Evolutionary conservation across 2,329 filamentous ascomycete species (phyloP).

Genomic region (Cordyceps fumosorosea): DNA sequence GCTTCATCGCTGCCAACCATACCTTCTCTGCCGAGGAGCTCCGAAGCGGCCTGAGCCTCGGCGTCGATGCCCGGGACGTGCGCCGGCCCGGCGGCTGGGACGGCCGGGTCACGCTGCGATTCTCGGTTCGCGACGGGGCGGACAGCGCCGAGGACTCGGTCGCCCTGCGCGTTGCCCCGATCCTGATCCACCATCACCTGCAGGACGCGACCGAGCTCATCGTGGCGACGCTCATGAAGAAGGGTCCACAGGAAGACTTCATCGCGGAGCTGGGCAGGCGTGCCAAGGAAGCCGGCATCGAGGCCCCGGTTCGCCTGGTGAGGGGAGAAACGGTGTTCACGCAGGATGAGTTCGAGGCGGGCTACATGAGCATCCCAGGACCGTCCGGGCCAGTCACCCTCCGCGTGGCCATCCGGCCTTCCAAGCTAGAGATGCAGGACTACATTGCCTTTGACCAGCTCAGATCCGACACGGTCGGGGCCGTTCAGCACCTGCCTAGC

Average conservation of each 20-base stretch:
- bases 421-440: not conserved
- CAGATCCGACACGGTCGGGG: not conserved
- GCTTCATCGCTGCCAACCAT: slow-evolving; percentile 17
- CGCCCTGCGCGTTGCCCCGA: not conserved
- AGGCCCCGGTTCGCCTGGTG: not conserved
- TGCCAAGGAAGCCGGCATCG: not conserved
- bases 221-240: not conserved
- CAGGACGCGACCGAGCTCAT: not conserved
- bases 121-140: not conserved
- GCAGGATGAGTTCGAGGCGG: not conserved
- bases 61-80: slow-evolving; percentile 28
- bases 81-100: slow-evolving; percentile 20
- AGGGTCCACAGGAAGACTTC: not conserved
- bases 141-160: not conserved
- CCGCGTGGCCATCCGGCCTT: not conserved
- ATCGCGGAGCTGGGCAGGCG: not conserved
- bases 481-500: not conserved
- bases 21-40: slow-evolving; percentile 19
- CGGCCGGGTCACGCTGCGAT: slow-evolving; percentile 16
- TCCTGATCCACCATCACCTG: not conserved
- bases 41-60: slow-evolving; percentile 24
- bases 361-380: not conserved
- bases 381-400: not conserved
- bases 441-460: not conserved
- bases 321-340: accelerated